phyloP scores from a whole-genome alignment of 352 stramenopile species.

The Phytopythium sindhum region DNA sequence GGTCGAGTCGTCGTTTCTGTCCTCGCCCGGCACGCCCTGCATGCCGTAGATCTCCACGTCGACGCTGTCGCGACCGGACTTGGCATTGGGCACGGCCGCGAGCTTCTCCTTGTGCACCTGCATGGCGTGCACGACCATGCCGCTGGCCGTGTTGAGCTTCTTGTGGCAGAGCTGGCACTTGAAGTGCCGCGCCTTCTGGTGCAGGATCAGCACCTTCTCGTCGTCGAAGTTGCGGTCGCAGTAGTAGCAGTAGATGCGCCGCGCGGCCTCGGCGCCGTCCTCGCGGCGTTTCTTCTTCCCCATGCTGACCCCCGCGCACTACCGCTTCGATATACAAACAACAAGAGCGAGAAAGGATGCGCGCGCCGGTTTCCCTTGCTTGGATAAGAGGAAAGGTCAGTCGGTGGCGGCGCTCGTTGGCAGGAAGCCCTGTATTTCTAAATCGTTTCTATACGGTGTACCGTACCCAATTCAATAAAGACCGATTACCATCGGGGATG shows the following conservation, averaged over 20 bases:
- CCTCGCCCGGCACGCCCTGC: conserved; percentile 73
- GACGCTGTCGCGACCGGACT: conserved; percentile 70
- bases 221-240: conserved; percentile 91
- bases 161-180: conserved; percentile 90
- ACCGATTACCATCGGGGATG: not conserved
- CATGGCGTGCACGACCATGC: conserved; percentile 86
- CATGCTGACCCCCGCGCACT: conserved; percentile 26
- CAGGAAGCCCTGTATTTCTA: not conserved
- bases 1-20: conserved; percentile 10
- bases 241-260: conserved; percentile 92
- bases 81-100: conserved; percentile 80
- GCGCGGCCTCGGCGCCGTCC: conserved; percentile 36
- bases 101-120: conserved; percentile 89
- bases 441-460: not conserved
- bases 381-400: too few relatives aligned
- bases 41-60: conserved; percentile 90
- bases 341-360: not conserved
- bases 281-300: conserved; percentile 85
- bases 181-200: conserved; percentile 93
- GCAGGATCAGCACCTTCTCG: conserved; percentile 90
- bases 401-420: too few relatives aligned
- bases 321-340: conserved; percentile 2
- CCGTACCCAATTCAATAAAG: not conserved
- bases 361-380: too few relatives aligned
- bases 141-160: conserved; percentile 88